These are phyloP conservation scores for Sarocladiaceae sp. DNA, from an alignment of 2,329 filamentous ascomycete genomes.

Conservation along the genomic window DNA sequence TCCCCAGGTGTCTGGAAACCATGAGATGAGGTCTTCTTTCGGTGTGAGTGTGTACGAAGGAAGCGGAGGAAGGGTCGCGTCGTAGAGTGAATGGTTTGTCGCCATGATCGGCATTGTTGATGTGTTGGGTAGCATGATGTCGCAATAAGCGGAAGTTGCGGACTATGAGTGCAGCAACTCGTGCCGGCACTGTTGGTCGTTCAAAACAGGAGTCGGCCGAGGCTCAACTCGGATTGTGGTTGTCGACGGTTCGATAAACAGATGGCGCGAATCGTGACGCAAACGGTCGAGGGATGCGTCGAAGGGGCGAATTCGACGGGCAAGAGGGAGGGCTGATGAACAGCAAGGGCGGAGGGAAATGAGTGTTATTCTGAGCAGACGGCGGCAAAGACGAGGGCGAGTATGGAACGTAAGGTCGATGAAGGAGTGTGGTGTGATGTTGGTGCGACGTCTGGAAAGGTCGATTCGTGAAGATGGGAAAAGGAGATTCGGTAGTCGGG, in stretches of 20 bases:
- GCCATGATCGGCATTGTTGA: conserved; percentile 33
- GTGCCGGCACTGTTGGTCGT: not conserved
- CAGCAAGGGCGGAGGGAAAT: not conserved
- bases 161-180: not conserved
- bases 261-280: not conserved
- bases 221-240: not conserved
- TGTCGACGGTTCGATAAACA: not conserved
- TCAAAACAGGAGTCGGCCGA: not conserved
- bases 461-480: not conserved
- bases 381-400: not conserved
- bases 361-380: not conserved
- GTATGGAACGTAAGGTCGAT: not conserved
- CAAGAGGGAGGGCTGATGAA: too few species aligned
- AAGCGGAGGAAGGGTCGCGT: conserved; percentile 68
- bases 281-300: not conserved
- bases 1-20: conserved; percentile 77
- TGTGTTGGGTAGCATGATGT: conserved; percentile 3
- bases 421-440: conserved; percentile 3
- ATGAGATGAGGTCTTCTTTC: conserved; percentile 67
- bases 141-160: not conserved
- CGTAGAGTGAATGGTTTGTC: conserved; percentile 51
- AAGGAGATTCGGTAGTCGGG: conserved; percentile 6
- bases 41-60: conserved; percentile 73
- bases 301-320: not conserved
- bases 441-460: not conserved